A percentile compares a stretch with the other conserved stretches of the same genome.
phyloP scores from a whole-genome alignment of 441 rosid species.

The Raphanus hybrid region DNA sequence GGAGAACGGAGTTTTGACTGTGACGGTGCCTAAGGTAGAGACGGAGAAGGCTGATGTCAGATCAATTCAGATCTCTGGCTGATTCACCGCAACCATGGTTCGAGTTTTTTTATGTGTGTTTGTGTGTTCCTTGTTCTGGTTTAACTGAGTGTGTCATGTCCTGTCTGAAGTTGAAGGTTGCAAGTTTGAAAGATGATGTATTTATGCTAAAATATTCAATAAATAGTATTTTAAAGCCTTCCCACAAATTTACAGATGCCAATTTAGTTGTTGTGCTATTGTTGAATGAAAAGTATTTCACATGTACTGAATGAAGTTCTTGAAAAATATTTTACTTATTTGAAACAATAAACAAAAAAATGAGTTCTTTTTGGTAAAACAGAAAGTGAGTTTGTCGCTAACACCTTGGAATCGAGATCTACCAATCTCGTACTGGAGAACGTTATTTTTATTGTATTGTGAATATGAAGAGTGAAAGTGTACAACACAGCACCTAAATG shows the following conservation, averaged over 20 bases:
- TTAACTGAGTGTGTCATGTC: neutral
- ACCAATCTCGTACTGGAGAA: no score
- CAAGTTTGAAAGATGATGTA: neutral
- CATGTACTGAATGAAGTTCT: neutral
- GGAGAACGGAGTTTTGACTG: conserved; percentile 46
- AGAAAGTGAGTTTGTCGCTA: no score
- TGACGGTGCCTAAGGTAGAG: conserved; percentile 42
- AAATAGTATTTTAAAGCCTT: neutral
- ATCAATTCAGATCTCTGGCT: conserved; percentile 34
- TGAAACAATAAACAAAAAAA: no score
- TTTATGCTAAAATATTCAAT: neutral
- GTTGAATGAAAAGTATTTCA: neutral
- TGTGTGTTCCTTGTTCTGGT: neutral
- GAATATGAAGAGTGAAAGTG: no score
- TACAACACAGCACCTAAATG: no score
- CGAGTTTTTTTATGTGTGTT: neutral
- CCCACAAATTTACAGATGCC: no score
- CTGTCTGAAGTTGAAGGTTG: neutral
- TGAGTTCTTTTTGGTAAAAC: neutral
- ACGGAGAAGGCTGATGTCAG: conserved; percentile 30
- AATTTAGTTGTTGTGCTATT: neutral
- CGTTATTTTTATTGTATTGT: no score
- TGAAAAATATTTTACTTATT: neutral
- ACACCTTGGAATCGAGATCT: no score
- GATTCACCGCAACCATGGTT: neutral